Base-by-base conservation (phyloP, 202 grass and related monocot species). In the Miscanthus sacchariflorus region DNA sequence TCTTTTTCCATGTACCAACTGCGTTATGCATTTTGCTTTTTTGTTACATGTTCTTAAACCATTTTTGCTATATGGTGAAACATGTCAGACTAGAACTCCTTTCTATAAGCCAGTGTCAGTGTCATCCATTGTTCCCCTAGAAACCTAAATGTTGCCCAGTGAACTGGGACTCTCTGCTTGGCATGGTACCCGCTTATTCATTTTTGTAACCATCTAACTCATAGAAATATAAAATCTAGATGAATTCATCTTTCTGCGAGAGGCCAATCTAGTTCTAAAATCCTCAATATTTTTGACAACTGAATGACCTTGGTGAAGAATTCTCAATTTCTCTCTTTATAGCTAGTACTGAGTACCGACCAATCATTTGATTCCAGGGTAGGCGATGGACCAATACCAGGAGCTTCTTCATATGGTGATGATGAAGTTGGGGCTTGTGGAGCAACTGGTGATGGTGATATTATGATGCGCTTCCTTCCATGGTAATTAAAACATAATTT, bases 401-500 rank as follows among this genome's bases (percentile, higher is more conserved):
- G 93, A 88, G 90, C 91, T 56, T 91, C 96, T 61, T 82, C 94
- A 33, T 98, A 98, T 92, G 90, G 82, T 89, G 96, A 94, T 93
- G 88, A 92, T 74, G 96, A 95, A 83, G 87, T 92, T 44, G 96
- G 94, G 70, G 94, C 96, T 23, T 98, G 96, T 92, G 92, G 94
- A 83, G 94, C 94, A 84, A 92, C 92, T 56, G 94, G 96, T 80
- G 94, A 98, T 90, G 96, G 96, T 80, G 96, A 98, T 91, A 83
- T 98, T 23, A 98, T 98, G 96, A 98, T 98, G 94, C 96, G 91
- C 74, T 96, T 96, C 75, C 89, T 98, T 90, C 94, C 92, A 40
- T 98, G 94, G 96, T 98, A 98, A 81, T 77, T 49, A 38, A 58
- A 58, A 66, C 69, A 73, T 75, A 70, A 28, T 12, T 45, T 25